These are phyloP conservation scores for Manihot esculenta DNA, from an alignment of 441 rosid species.

Conservation along the genomic window DNA sequence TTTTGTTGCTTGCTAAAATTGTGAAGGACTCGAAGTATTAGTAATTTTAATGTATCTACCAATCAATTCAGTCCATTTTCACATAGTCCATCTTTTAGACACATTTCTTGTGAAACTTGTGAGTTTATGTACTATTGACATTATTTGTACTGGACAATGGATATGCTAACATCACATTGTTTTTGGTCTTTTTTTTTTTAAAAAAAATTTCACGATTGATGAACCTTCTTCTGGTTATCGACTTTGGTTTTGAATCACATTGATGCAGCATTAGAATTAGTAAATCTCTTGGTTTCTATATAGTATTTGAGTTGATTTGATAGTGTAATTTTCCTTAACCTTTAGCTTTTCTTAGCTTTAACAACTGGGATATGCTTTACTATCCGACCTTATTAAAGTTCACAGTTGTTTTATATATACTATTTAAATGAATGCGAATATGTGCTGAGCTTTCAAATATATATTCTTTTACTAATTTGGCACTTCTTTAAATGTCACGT, in stretches of 20 bases:
- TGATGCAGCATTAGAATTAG: no score
- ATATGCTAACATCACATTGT: not conserved
- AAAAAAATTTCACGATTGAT: not conserved
- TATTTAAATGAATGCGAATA: not conserved
- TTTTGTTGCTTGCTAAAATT: no score
- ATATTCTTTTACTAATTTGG: not conserved
- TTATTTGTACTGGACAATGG: not conserved
- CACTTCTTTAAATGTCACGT: not conserved
- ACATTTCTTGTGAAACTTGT: no score
- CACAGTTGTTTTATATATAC: not conserved
- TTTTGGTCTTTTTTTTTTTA: not conserved
- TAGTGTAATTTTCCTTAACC: not conserved
- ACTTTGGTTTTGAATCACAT: not conserved
- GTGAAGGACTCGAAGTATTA: no score
- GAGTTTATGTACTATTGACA: not conserved
- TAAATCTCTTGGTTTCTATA: not conserved
- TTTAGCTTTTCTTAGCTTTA: not conserved
- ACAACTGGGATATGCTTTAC: not conserved
- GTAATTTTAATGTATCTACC: no score
- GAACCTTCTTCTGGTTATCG: not conserved
- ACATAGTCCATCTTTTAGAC: no score
- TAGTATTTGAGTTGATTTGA: not conserved
- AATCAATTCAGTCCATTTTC: no score
- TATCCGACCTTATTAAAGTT: not conserved
- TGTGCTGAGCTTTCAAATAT: not conserved